Evolutionary conservation across 306 rosid species (phyloP), one percentile per base, ranked within the genome.

Genomic region (Ormosia semicastrata): DNA sequence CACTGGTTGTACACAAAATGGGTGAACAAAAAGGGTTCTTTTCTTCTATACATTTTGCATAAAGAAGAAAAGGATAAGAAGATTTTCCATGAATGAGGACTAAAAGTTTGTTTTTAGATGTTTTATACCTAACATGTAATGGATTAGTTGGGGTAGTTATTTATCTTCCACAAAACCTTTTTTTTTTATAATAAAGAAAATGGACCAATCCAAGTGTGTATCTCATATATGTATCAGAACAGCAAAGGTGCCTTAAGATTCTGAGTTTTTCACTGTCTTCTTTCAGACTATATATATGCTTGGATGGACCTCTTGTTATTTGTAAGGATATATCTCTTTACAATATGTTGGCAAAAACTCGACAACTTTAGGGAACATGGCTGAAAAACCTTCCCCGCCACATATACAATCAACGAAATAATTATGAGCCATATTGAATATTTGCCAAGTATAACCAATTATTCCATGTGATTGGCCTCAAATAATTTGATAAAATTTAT

Each of bases 401-500:
- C n/a, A 40, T 52, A 32, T 54, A 2, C n/a, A 30, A 44, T 63
- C 70, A 52, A 11, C 34, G 15, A n/a, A 71, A 44, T 53, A 71
- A 53, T 54, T 64, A 65, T 78, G 54, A 40, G 5, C 44, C 5
- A 46, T 36, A 62, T 60, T 5, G 17, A 76, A n/a, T n/a, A n/a
- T n/a, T 59, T 76, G 74, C 36, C 49, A 60, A 78, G 7, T 11
- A 63, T 11, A 47, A 75, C 73, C 58, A 75, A 10, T 18, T 24
- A 29, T 64, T 66, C 36, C 24, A 68, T 41, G 9, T 40, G 49
- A 65, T 70, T 17, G 82, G 64, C 63, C 44, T 6, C 50, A 64
- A 64, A 63, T 54, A 41, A 70, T 4, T 70, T n/a, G 14, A 62
- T 7, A 69, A 60, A 17, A 17, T 52, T 78, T 83, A 54, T 78